Evolutionary conservation across 2,329 filamentous ascomycete species (phyloP).

Genomic region (Paecilomyces sp.): DNA sequence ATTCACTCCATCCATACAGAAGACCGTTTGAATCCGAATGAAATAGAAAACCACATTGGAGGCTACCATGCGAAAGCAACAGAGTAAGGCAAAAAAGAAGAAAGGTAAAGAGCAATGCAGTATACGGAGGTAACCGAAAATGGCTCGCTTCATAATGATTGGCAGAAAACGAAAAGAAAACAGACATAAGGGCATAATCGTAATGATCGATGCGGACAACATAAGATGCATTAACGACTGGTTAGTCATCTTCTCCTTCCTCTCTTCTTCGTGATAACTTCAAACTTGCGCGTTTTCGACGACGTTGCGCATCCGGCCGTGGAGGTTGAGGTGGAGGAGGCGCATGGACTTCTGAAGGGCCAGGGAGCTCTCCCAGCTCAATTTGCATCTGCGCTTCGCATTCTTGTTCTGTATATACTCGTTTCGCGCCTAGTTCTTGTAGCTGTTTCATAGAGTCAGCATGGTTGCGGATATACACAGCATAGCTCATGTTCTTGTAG

Average conservation of each 20-base stretch:
- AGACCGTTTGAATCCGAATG: no score
- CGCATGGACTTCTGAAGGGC: conserved; percentile 10
- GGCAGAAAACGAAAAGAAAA: neutral
- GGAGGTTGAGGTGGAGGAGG: conserved; percentile 2
- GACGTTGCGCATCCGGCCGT: conserved; percentile 15
- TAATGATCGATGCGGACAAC: neutral
- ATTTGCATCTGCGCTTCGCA: conserved; percentile 27
- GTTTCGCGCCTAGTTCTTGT: conserved; percentile 26
- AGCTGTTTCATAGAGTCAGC: conserved; percentile 15
- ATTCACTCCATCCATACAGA: no score
- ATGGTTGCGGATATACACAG: conserved; percentile 3
- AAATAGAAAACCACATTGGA: no score
- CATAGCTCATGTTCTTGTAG: neutral
- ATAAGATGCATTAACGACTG: neutral
- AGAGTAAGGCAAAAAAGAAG: no score
- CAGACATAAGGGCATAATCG: neutral
- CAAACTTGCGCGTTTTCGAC: neutral
- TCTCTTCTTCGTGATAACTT: neutral
- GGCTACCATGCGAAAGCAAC: no score
- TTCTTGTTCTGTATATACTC: conserved; percentile 26
- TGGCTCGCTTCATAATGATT: no score
- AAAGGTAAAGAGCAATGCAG: no score
- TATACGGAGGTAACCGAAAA: no score
- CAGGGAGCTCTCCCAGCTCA: conserved; percentile 11
- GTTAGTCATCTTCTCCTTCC: neutral